Conservation (phyloP, 306 rosid genomes). For the Cucurbita ficifolia region DNA sequence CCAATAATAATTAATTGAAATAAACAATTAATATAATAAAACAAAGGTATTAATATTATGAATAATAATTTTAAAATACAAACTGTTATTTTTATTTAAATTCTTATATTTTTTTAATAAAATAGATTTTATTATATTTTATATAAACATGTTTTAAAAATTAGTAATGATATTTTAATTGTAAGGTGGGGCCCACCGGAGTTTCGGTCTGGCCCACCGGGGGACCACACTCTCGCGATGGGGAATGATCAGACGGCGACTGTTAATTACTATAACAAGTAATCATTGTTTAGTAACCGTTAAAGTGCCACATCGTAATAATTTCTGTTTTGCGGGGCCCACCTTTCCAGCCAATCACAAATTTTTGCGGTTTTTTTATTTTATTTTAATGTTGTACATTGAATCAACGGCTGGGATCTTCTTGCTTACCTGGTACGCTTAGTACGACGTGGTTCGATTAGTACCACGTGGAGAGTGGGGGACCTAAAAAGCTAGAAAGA, state of each 20-base stretch:
- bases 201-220: not conserved
- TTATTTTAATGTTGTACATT: not conserved
- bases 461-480: not conserved
- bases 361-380: not conserved
- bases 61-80: not conserved
- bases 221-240: not conserved
- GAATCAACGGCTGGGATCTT: not conserved
- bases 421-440: not conserved
- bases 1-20: not conserved
- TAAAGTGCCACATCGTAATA: not conserved
- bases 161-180: too few species aligned
- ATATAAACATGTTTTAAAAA: too few species aligned
- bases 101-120: too few species aligned
- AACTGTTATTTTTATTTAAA: too few species aligned
- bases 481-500: not conserved
- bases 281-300: not conserved
- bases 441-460: not conserved
- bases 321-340: not conserved
- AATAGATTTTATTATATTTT: too few species aligned
- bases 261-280: not conserved
- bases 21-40: not conserved
- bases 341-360: not conserved
- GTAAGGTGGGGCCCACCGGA: not conserved
- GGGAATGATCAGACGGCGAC: slow-evolving; percentile 3
- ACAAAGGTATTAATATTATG: not conserved